These are phyloP conservation scores for Lactarius hatsudake DNA, from an alignment of 768 basidiomycete species.

Conservation along the genomic window DNA sequence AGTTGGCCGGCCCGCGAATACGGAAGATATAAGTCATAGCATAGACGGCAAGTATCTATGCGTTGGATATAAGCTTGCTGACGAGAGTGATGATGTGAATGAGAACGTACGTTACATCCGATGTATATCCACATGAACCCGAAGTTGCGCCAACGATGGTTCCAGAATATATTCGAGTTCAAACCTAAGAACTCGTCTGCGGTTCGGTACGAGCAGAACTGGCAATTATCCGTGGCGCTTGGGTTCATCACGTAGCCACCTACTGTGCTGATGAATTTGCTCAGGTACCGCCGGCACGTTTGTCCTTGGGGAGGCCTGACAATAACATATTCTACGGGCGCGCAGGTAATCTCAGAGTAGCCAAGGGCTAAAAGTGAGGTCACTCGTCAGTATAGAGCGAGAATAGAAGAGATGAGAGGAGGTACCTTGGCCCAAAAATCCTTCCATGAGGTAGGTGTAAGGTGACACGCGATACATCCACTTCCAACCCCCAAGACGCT, in stretches of 20 bases:
- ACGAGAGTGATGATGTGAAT: not conserved
- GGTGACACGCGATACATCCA: slow-evolving; percentile 42
- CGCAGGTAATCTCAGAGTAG: slow-evolving; percentile 49
- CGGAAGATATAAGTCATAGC: slow-evolving; percentile 57
- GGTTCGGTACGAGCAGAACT: slow-evolving; percentile 54
- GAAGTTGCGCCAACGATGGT: slow-evolving; percentile 47
- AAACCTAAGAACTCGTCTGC: slow-evolving; percentile 56
- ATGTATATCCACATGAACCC: slow-evolving; percentile 46
- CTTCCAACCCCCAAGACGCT: slow-evolving; percentile 44
- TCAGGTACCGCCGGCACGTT: slow-evolving; percentile 48
- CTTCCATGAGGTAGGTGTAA: slow-evolving; percentile 41
- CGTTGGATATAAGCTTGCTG: not conserved
- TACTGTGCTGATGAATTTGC: slow-evolving; percentile 38
- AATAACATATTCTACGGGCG: slow-evolving; percentile 53
- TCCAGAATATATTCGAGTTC: slow-evolving; percentile 61
- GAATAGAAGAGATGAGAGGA: not conserved
- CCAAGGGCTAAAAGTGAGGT: slow-evolving; percentile 45
- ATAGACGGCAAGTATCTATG: slow-evolving; percentile 46
- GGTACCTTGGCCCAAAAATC: slow-evolving; percentile 45
- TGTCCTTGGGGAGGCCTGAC: slow-evolving; percentile 47
- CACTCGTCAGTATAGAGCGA: not conserved
- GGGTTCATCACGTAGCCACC: slow-evolving; percentile 51
- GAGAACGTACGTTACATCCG: slow-evolving; percentile 42
- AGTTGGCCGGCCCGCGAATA: slow-evolving; percentile 34
- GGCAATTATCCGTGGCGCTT: slow-evolving; percentile 39